These are phyloP conservation scores for Kurtzmaniella natalensis DNA, from an alignment of 1,139 yeast genomes.

Conservation along the genomic window DNA sequence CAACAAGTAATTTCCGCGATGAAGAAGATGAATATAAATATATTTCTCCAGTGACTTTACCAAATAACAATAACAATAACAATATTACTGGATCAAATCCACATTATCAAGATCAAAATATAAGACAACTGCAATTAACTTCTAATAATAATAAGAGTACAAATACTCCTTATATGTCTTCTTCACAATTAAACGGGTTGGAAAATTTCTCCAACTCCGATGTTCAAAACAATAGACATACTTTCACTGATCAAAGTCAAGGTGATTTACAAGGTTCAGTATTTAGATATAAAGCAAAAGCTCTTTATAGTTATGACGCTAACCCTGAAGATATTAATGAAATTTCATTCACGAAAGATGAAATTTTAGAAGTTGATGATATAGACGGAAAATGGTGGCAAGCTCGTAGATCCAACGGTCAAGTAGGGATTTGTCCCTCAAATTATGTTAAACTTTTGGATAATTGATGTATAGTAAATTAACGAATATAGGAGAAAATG, in stretches of 20 bases:
- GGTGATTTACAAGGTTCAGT: slow-evolving; percentile 31
- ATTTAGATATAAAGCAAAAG: slow-evolving; percentile 83
- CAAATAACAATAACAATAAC: no score
- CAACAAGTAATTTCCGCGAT: slow-evolving; percentile 16
- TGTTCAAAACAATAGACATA: slow-evolving; percentile 30
- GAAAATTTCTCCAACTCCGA: slow-evolving; percentile 49
- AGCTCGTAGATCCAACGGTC: slow-evolving; percentile 84
- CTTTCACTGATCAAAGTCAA: slow-evolving; percentile 21
- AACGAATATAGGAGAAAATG: no score
- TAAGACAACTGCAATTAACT: slow-evolving; percentile 37
- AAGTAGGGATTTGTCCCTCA: slow-evolving; percentile 94
- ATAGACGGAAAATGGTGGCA: slow-evolving; percentile 99
- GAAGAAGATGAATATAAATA: slow-evolving; percentile 27
- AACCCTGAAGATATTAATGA: slow-evolving; percentile 93
- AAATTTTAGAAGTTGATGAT: slow-evolving; percentile 84
- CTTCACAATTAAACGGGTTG: slow-evolving; percentile 54
- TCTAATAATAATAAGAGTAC: slow-evolving; percentile 17
- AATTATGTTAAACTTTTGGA: slow-evolving; percentile 79
- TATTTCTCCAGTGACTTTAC: slow-evolving; percentile 19
- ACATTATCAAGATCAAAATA: slow-evolving; percentile 31
- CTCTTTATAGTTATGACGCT: slow-evolving; percentile 85
- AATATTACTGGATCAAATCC: slow-evolving; percentile 14
- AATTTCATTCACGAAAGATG: slow-evolving; percentile 86
- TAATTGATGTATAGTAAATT: slow-evolving; percentile 5
- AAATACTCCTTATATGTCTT: slow-evolving; percentile 45